Conservation (phyloP, 2,329 filamentous ascomycete genomes). For the Raffaelea albimanens region DNA sequence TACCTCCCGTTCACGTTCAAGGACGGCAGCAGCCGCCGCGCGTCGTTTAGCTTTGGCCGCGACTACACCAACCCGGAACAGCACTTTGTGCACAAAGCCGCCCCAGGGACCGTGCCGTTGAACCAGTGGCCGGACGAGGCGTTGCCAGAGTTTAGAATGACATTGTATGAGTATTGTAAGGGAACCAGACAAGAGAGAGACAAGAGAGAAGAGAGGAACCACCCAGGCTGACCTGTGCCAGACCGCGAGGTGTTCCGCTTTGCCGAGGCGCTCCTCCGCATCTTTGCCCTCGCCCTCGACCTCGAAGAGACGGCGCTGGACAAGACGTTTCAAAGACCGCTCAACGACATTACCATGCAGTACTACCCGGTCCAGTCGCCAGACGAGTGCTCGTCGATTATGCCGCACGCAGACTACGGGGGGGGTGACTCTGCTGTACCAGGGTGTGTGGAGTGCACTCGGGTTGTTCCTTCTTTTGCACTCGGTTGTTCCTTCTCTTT, state of each 20-base stretch:
- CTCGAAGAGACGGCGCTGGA: background rate
- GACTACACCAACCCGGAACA: constrained; percentile 3
- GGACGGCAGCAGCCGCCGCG: background rate
- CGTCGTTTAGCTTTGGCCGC: background rate
- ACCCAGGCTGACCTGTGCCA: background rate
- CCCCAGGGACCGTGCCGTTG: background rate
- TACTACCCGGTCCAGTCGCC: background rate
- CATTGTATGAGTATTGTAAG: background rate
- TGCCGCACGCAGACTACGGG: background rate
- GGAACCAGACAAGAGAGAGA: background rate
- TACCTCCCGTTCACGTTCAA: constrained; percentile 3
- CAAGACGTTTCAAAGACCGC: background rate
- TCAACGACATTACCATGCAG: background rate
- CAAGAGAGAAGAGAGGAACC: background rate
- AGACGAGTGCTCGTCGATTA: background rate
- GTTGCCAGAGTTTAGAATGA: background rate
- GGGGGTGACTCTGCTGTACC: constrained; percentile 37
- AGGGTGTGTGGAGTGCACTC: constrained; percentile 19
- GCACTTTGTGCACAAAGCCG: background rate
- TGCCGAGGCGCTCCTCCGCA: background rate
- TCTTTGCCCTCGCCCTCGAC: background rate
- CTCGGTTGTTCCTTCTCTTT: background rate
- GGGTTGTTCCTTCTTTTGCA: background rate
- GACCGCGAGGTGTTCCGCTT: background rate
- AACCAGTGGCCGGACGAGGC: background rate